Conservation (phyloP, 768 basidiomycete genomes). For the Tylopilus rubrobrunneus region DNA sequence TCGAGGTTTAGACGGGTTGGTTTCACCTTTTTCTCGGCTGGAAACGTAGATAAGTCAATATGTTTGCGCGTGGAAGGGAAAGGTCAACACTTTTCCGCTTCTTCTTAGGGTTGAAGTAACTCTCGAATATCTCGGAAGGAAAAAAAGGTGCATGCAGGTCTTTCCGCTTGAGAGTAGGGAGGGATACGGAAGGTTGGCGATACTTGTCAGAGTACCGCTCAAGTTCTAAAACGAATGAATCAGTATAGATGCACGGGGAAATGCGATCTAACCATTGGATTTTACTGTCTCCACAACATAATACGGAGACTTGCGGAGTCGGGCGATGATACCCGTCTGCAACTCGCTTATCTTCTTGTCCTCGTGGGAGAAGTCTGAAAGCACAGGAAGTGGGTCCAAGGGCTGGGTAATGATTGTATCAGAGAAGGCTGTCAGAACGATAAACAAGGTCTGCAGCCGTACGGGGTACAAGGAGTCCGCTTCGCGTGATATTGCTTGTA, state of each 20-base stretch:
- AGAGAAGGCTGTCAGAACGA: constrained; percentile 20
- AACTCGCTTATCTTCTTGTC: constrained; percentile 64
- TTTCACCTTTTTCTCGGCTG: constrained; percentile 30
- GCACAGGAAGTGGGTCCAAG: constrained; percentile 59
- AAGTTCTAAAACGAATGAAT: constrained; percentile 46
- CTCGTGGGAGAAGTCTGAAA: constrained; percentile 60
- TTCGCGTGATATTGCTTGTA: constrained; percentile 73
- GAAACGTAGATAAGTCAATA: neutral
- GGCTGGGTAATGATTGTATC: constrained; percentile 40
- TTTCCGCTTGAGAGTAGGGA: constrained; percentile 64
- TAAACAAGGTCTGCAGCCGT: constrained; percentile 35
- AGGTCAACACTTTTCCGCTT: constrained; percentile 45
- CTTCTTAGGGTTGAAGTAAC: constrained; percentile 76
- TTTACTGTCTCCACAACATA: constrained; percentile 70
- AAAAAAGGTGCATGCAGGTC: constrained; percentile 77
- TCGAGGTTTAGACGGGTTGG: constrained; percentile 59
- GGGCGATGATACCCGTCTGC: constrained; percentile 61
- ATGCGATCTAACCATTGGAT: constrained; percentile 44
- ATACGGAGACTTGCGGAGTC: constrained; percentile 69
- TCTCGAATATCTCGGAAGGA: constrained; percentile 70
- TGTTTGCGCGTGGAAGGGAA: neutral
- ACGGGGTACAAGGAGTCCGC: constrained; percentile 79
- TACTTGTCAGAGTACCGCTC: constrained; percentile 86
- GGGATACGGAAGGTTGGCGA: constrained; percentile 53
- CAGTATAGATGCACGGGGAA: neutral